Base-by-base conservation (phyloP, 805 yeast genomes). In the Metschnikowia kofuensis region DNA sequence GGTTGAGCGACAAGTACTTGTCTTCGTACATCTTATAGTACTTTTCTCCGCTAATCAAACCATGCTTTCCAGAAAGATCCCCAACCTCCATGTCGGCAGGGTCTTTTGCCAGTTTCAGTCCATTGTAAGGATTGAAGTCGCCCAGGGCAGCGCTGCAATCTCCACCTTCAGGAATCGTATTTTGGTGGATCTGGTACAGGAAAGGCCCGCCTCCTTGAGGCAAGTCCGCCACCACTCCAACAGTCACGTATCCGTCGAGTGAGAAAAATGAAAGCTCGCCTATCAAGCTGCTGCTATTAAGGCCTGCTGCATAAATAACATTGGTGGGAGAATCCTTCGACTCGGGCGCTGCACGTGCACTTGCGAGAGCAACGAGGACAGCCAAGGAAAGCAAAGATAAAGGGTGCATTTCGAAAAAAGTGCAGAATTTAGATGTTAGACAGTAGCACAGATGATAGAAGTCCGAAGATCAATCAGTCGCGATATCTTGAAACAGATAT, bases 11-110 rank as follows among this genome's bases (percentile, higher is more conserved):
- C 48, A 85, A 64, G 64, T 77, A 85, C 10, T 83, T 84, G 59
- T 85, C 91, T 51, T 74, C 67, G 64, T 82, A 85, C 49, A 72
- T 70, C 26, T 79, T 68, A 64, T 82, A 83, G 62, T 78, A 82
- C 61, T 87, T 82, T 13, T 87, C 82, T n/a, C 86, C 76, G 60
- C 82, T 76, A 58, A 85, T 80, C 67, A 68, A 75, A 8, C 91
- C 91, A 65, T 85, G 89, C 64, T 85, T 85, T 38, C 91, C 91
- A 37, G 87, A 79, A 56, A 85, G 77, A 59, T 85, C 91, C 50
- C 91, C 91, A 36, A 85, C 79, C 64, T 82, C 82, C 62, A 88
- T 84, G 35, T 63, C 70, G 8, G 82, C 64, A 30, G 63, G 54
- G 46, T 75, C 82, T 64, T 87, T 83, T 40, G 70, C 74, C 21